A percentile compares a stretch with the other conserved stretches of the same genome.
Evolutionary conservation across 192 early-diverging fungal species (phyloP).

Genomic region (Coemansia furcata): DNA sequence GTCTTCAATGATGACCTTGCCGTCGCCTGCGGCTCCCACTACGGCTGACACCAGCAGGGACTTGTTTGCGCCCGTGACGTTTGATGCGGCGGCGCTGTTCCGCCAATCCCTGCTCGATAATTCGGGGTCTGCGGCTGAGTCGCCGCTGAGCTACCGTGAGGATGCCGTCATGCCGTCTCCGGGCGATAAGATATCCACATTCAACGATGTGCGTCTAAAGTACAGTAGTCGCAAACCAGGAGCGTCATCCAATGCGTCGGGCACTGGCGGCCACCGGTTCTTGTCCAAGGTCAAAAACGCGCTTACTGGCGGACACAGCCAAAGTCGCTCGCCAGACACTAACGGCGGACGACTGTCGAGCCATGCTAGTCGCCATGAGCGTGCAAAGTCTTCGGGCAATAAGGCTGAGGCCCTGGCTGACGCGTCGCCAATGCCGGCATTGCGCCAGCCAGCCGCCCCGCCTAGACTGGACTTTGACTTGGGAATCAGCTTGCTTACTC

Average conservation of each 20-base stretch:
- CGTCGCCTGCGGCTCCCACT: neutral
- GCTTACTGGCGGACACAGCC: conserved; percentile 21
- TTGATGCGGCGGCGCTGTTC: conserved; percentile 41
- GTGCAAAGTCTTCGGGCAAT: neutral
- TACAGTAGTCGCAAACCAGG: conserved; percentile 23
- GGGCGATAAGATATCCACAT: conserved; percentile 35
- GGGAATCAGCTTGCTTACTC: conserved; percentile 38
- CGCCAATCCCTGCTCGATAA: conserved; percentile 18
- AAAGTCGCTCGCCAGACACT: neutral
- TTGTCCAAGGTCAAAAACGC: conserved; percentile 43
- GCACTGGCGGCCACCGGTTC: conserved; percentile 32
- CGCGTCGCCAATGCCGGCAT: neutral
- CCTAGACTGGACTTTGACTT: conserved; percentile 47
- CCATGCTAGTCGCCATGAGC: conserved; percentile 1
- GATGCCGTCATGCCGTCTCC: conserved; percentile 22
- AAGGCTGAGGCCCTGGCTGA: neutral
- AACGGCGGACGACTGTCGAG: neutral
- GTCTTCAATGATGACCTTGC: neutral
- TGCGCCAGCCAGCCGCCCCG: conserved; percentile 3
- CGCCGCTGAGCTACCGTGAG: neutral
- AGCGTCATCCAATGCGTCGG: neutral
- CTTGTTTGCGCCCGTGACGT: conserved; percentile 37
- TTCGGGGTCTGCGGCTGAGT: neutral
- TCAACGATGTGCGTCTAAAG: conserved; percentile 36
- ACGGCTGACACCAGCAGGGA: neutral